These are phyloP conservation scores for Plantago elongata DNA, from an alignment of 257 asterid species.

Conservation along the genomic window DNA sequence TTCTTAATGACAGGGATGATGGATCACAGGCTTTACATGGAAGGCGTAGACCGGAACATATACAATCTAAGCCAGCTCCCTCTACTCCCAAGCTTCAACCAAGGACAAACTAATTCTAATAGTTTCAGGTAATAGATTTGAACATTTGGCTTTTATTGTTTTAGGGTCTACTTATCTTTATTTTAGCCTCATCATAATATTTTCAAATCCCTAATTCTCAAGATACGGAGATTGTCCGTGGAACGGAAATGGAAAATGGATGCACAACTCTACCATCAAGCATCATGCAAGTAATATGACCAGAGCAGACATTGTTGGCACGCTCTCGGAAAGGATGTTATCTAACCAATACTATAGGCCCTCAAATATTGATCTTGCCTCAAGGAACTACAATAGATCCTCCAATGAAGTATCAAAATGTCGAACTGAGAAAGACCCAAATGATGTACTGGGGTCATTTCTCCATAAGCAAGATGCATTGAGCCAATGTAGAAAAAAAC, in stretches of 20 bases:
- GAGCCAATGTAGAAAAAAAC: constrained; percentile 32
- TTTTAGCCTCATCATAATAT: constrained; percentile 6
- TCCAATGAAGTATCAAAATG: constrained; percentile 24
- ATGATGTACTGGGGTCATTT: constrained; percentile 19
- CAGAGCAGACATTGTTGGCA: constrained; percentile 25
- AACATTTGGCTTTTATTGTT: not conserved
- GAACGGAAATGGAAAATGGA: constrained; percentile 41
- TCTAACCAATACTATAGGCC: constrained; percentile 27
- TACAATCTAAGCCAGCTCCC: constrained; percentile 65
- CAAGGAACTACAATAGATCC: constrained; percentile 21
- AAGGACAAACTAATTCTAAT: constrained; percentile 27
- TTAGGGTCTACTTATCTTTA: constrained; percentile 14
- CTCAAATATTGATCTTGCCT: constrained; percentile 24
- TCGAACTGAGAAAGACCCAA: constrained; percentile 16
- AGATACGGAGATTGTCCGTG: constrained; percentile 54
- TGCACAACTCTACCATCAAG: constrained; percentile 27
- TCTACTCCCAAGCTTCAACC: constrained; percentile 47
- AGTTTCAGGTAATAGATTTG: constrained; percentile 37
- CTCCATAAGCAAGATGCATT: constrained; percentile 20
- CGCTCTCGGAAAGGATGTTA: constrained; percentile 28
- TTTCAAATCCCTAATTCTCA: not conserved
- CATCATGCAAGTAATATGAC: constrained; percentile 25
- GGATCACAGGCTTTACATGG: constrained; percentile 40
- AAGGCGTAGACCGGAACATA: constrained; percentile 52
- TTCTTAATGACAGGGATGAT: constrained; percentile 32